Conservation (phyloP, 352 stramenopile genomes). For the Globisporangium megalacanthum region DNA sequence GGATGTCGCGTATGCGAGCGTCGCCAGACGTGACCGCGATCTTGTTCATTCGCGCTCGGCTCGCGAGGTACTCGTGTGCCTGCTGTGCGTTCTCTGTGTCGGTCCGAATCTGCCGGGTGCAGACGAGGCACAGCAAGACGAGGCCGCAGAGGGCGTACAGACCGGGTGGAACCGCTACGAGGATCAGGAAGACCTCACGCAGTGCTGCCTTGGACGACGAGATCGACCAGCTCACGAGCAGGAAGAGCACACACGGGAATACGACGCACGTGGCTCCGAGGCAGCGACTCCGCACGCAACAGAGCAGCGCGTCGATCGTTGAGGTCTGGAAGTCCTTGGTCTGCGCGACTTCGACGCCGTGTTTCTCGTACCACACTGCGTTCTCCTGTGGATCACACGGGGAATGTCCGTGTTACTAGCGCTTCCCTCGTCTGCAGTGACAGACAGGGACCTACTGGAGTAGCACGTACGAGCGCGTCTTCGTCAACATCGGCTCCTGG, state of each 20-base stretch:
- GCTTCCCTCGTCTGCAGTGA: background rate
- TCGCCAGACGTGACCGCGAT: conserved; percentile 44
- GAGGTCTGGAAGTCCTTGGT: conserved; percentile 26
- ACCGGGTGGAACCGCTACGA: conserved; percentile 28
- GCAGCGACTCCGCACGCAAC: conserved; percentile 61
- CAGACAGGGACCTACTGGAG: background rate
- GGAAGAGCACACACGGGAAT: conserved; percentile 43
- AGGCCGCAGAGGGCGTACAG: conserved; percentile 34
- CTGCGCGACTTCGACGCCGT: conserved; percentile 11
- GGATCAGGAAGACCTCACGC: conserved; percentile 35
- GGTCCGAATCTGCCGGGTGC: conserved; percentile 37
- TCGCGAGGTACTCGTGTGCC: conserved; percentile 50
- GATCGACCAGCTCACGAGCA: conserved; percentile 40
- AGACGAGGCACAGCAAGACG: conserved; percentile 39
- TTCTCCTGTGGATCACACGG: conserved; percentile 25
- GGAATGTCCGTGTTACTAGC: no score
- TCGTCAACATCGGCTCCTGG: conserved; percentile 16
- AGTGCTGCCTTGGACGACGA: conserved; percentile 20
- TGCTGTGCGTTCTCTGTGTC: conserved; percentile 54
- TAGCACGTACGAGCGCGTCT: conserved; percentile 14
- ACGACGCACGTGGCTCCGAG: conserved; percentile 47
- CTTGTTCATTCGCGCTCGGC: conserved; percentile 34
- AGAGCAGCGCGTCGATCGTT: conserved; percentile 45
- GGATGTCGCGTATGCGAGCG: conserved; percentile 22
- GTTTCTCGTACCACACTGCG: conserved; percentile 58